Conservation (phyloP, 805 yeast genomes). For the Middelhovenomyces tepae region DNA sequence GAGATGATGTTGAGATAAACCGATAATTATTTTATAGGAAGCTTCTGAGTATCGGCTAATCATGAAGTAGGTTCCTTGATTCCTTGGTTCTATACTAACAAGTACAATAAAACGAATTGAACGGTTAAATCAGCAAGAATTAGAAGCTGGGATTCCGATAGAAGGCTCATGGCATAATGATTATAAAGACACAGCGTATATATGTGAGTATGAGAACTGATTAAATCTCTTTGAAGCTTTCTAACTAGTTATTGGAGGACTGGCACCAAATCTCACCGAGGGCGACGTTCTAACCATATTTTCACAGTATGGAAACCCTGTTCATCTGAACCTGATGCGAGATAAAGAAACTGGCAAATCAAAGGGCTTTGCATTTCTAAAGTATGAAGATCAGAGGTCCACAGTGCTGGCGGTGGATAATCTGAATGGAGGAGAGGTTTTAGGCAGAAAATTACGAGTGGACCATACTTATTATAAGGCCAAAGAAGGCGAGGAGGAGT, state of each 20-base stretch:
- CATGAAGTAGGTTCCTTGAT: too few relatives aligned
- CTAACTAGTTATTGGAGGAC: constrained; percentile 47
- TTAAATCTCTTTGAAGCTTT: background rate
- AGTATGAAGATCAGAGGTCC: constrained; percentile 74
- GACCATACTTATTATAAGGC: constrained; percentile 64
- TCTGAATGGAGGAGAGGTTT: constrained; percentile 55
- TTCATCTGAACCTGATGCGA: constrained; percentile 58
- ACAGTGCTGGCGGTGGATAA: constrained; percentile 84
- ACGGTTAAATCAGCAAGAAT: constrained; percentile 56
- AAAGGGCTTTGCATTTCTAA: constrained; percentile 70
- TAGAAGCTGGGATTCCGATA: constrained; percentile 47
- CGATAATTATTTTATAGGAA: too few relatives aligned
- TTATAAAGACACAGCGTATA: constrained; percentile 63
- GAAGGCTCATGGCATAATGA: constrained; percentile 87
- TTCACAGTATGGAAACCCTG: constrained; percentile 85
- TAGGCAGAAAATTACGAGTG: constrained; percentile 47
- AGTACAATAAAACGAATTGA: constrained; percentile 36
- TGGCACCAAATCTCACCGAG: constrained; percentile 58
- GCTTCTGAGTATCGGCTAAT: too few relatives aligned
- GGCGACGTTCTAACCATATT: constrained; percentile 70
- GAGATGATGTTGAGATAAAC: too few relatives aligned
- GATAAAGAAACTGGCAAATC: constrained; percentile 59
- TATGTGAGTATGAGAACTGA: constrained; percentile 31
- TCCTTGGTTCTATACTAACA: background rate
- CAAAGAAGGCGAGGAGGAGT: constrained; percentile 30